Percentiles rank a stretch among this genome's conserved stretches.
These are phyloP conservation scores for Leccinum longicurvipes DNA, from an alignment of 768 basidiomycete species.

Conservation along the genomic window DNA sequence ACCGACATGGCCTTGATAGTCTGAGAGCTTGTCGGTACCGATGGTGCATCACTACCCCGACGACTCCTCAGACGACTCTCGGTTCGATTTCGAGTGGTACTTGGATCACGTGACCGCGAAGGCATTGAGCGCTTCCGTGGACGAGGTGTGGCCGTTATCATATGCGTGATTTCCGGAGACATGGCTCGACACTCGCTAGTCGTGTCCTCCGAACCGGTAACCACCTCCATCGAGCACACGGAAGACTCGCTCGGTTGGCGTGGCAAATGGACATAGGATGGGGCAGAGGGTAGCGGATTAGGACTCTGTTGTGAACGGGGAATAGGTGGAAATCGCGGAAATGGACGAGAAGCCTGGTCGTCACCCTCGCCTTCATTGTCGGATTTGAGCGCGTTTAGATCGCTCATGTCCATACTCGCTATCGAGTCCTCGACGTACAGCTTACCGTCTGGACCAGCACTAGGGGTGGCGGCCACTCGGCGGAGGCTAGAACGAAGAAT, in stretches of 20 bases:
- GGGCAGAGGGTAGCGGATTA: constrained; percentile 1
- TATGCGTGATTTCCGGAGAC: constrained; percentile 40
- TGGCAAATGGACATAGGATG: constrained; percentile 21
- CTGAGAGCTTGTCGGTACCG: constrained; percentile 8
- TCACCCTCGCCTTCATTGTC: constrained; percentile 28
- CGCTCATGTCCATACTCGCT: constrained; percentile 31
- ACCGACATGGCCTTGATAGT: not conserved
- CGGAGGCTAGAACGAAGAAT: constrained; percentile 18
- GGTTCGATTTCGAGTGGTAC: constrained; percentile 12
- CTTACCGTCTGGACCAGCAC: constrained; percentile 1
- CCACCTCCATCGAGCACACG: constrained; percentile 8
- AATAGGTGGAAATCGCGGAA: constrained; percentile 26
- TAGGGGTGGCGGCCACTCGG: constrained; percentile 7
- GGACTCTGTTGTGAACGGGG: constrained; percentile 15
- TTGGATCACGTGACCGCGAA: constrained; percentile 25
- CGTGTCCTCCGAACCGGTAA: constrained; percentile 6
- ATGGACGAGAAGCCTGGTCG: constrained; percentile 21
- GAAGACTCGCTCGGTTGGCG: constrained; percentile 24
- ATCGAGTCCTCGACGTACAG: constrained; percentile 23
- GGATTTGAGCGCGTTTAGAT: constrained; percentile 28
- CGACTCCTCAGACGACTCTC: constrained; percentile 9
- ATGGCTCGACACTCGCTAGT: constrained; percentile 15
- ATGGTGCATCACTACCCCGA: constrained; percentile 8
- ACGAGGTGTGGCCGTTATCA: constrained; percentile 38
- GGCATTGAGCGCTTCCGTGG: constrained; percentile 28